Percentiles rank a stretch among this genome's conserved stretches.
phyloP scores from a whole-genome alignment of 805 yeast genomes.

The Suhomyces xylopsoci region DNA sequence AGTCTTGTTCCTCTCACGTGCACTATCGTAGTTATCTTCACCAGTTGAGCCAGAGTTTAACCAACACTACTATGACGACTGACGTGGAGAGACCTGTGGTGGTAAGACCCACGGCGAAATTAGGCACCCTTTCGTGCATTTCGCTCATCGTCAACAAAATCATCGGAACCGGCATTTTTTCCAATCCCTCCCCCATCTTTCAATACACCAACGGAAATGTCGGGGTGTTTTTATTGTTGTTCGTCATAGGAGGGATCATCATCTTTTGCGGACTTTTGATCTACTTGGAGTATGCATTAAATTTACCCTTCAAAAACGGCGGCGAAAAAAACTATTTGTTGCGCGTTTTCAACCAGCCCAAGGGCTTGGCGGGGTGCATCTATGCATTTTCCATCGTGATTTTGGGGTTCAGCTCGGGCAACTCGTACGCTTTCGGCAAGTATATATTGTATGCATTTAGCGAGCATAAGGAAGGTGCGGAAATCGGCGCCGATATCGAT shows the following conservation, averaged over 20 bases:
- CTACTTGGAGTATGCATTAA: conserved; percentile 40
- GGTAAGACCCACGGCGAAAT: conserved; percentile 7
- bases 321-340: conserved; percentile 42
- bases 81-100: neutral
- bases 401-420: conserved; percentile 60
- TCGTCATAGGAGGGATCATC: conserved; percentile 36
- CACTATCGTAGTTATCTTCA: too few relatives aligned
- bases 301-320: conserved; percentile 40
- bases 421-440: conserved; percentile 63
- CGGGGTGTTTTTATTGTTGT: conserved; percentile 30
- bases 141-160: conserved; percentile 42
- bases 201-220: conserved; percentile 38
- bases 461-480: conserved; percentile 20
- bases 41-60: neutral
- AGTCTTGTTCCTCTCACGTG: too few relatives aligned
- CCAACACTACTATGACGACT: neutral
- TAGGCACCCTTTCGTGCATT: conserved; percentile 32
- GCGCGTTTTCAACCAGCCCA: conserved; percentile 31
- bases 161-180: conserved; percentile 44
- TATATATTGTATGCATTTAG: conserved; percentile 44
- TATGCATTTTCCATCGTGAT: conserved; percentile 54
- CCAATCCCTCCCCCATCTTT: conserved; percentile 40
- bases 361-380: conserved; percentile 35
- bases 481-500: conserved; percentile 16
- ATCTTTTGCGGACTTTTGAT: conserved; percentile 38